Evolutionary conservation across 2,329 filamentous ascomycete genomes (phyloP).

Genomic region (Claviceps purpurea): DNA sequence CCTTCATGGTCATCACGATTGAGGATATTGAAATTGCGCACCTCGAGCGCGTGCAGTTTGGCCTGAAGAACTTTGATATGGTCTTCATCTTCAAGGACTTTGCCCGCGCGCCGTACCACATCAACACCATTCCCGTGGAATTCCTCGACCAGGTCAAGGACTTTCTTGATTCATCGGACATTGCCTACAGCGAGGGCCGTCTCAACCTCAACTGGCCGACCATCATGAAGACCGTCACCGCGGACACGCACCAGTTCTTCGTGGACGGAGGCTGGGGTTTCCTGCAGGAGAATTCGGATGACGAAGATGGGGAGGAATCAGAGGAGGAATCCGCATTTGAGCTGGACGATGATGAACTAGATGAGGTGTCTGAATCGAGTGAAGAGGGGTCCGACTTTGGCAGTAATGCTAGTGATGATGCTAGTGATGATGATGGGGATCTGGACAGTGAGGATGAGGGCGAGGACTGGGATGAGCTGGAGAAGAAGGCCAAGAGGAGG

Average conservation of each 20-base stretch:
- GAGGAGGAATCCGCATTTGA: constrained; percentile 91
- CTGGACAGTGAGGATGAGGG: constrained; percentile 58
- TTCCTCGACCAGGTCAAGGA: constrained; percentile 92
- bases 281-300: constrained; percentile 75
- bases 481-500: constrained; percentile 79
- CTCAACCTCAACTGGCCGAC: constrained; percentile 98
- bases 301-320: constrained; percentile 65
- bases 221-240: constrained; percentile 97
- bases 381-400: constrained; percentile 89
- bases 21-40: constrained; percentile 95
- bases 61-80: constrained; percentile 96
- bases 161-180: constrained; percentile 91
- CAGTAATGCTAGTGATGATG: constrained; percentile 73
- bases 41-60: constrained; percentile 90
- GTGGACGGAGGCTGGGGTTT: constrained; percentile 92
- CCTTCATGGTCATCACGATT: constrained; percentile 89
- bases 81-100: constrained; percentile 99
- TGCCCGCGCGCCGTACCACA: constrained; percentile 73
- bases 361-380: constrained; percentile 61
- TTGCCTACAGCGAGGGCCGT: constrained; percentile 85
- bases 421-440: constrained; percentile 50
- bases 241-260: constrained; percentile 91
- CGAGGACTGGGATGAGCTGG: constrained; percentile 89
- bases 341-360: constrained; percentile 73
- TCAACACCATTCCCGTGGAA: constrained; percentile 97